Conservation (phyloP, 2,329 filamentous ascomycete species). For the Emericellopsis cladophorae region DNA sequence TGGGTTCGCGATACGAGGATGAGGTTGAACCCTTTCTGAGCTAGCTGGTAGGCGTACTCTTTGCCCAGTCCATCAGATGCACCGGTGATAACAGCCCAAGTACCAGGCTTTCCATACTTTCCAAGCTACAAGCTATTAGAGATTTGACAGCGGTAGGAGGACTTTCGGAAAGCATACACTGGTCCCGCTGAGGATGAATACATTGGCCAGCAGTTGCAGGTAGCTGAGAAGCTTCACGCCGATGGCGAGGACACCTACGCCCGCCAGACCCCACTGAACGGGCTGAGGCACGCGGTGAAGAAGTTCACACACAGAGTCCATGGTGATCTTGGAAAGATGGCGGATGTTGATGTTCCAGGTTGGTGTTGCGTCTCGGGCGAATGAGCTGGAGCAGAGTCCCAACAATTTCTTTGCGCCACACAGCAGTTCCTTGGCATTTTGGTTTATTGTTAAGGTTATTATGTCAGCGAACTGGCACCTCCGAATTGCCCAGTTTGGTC, state of each 20-base stretch:
- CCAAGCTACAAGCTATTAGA: slow-evolving; percentile 47
- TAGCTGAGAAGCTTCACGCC: slow-evolving; percentile 44
- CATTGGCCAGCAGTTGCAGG: slow-evolving; percentile 48
- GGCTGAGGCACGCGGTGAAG: slow-evolving; percentile 26
- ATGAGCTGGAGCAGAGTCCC: too few relatives aligned
- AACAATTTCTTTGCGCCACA: too few relatives aligned
- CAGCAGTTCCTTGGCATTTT: too few relatives aligned
- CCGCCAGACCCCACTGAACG: slow-evolving; percentile 33
- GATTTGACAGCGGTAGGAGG: neutral
- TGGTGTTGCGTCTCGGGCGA: too few relatives aligned
- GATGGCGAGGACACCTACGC: slow-evolving; percentile 46
- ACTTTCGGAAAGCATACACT: slow-evolving; percentile 33
- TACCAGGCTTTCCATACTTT: slow-evolving; percentile 81
- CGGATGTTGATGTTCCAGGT: too few relatives aligned
- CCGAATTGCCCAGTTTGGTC: too few relatives aligned
- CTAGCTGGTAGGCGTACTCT: slow-evolving; percentile 86
- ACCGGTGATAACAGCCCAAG: slow-evolving; percentile 89
- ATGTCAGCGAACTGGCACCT: too few relatives aligned
- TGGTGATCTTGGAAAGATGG: slow-evolving; percentile 2
- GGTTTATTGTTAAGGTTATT: too few relatives aligned
- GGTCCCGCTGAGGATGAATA: slow-evolving; percentile 55
- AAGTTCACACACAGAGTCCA: slow-evolving; percentile 14
- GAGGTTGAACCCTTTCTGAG: slow-evolving; percentile 85
- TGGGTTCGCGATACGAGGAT: slow-evolving; percentile 91
- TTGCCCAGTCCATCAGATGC: slow-evolving; percentile 95